phyloP scores from a whole-genome alignment of 139 green algal genomes.

The Chlorella vulgaris region DNA sequence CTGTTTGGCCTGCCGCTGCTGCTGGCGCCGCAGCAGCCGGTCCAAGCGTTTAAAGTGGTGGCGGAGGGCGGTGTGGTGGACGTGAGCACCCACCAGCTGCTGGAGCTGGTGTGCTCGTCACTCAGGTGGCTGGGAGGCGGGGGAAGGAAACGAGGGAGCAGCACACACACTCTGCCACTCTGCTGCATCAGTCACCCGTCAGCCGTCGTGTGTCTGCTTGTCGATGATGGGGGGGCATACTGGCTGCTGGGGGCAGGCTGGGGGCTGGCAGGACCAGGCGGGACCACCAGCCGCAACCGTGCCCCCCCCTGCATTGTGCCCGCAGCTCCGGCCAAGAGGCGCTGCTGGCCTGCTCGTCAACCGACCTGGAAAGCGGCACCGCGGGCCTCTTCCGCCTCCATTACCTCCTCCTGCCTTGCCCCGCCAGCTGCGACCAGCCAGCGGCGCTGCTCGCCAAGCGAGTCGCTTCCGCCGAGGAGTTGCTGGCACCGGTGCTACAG shows the following conservation, averaged over 20 bases:
- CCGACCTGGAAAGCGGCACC: slow-evolving; percentile 12
- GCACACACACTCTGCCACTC: too few relatives aligned
- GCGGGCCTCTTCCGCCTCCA: slow-evolving; percentile 24
- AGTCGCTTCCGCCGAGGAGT: slow-evolving; percentile 14
- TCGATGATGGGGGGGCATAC: too few relatives aligned
- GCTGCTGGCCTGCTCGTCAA: not conserved
- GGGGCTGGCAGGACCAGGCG: too few relatives aligned
- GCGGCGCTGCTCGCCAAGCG: slow-evolving; percentile 14
- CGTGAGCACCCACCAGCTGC: slow-evolving; percentile 12
- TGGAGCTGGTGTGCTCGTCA: slow-evolving; percentile 22
- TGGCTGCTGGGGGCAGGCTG: too few relatives aligned
- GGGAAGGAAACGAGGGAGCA: too few relatives aligned
- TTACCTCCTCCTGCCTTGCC: slow-evolving; percentile 24
- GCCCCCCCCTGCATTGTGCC: not conserved
- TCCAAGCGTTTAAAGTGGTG: slow-evolving; percentile 14
- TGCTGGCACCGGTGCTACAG: not conserved
- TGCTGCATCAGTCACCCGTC: too few relatives aligned
- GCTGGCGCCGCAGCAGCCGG: not conserved
- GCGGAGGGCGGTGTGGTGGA: slow-evolving; percentile 20
- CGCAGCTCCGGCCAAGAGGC: not conserved
- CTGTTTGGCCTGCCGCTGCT: slow-evolving; percentile 20
- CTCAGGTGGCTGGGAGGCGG: not conserved
- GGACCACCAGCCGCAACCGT: too few relatives aligned
- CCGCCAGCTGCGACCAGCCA: not conserved
- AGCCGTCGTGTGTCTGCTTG: too few relatives aligned